Evolutionary conservation across 164 flowering plant genomes (phyloP), one percentile per base, ranked within the genome.

Genomic region (Liquidambar formosana): DNA sequence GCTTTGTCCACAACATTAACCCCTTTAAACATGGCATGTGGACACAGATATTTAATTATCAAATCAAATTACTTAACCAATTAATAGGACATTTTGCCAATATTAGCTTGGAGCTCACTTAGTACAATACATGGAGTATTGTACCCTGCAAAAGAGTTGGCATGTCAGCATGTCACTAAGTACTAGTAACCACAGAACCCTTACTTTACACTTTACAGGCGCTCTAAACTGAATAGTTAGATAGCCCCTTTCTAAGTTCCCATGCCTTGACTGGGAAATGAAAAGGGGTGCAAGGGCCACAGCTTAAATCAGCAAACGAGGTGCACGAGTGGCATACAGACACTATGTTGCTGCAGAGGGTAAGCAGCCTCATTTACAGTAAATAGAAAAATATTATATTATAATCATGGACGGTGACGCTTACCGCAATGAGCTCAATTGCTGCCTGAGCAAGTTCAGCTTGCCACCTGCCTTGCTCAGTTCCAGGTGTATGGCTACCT

Each of bases 401-500:
- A 26, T 10, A 43, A 3, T 59, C 23, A 8, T 25, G 13, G 25
- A 28, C 12, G 47, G 8, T 27, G 66, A 64, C 69, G 56, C 96
- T 84, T 84, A 93, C 99, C 66, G 83, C 92, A 78, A 96, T 96
- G 25, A 96, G 83, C 86, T 96, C 98, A 76, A 96, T 86, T 47
- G 98, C 93, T 58, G 89, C 96, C 78, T 93, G 98, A 21, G 88
- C 78, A 51, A 96, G 97, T 76, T 96, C 99, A 63, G 93, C 73
- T 77, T 91, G 98, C 99, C 99, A 96, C 74, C 95, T 81, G 57
- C 89, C 90, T 74, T 90, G 99, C 72, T 92, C 98, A 54, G 78
- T 82, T 71, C 89, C 96, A 51, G 85, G 66, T 56, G 88, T 76
- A 81, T 91, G 99, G 73, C 84, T 79, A 38, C 98, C 94, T 27